phyloP scores from a whole-genome alignment of 2,329 filamentous ascomycete genomes.

The Fusarium bulbicola region DNA sequence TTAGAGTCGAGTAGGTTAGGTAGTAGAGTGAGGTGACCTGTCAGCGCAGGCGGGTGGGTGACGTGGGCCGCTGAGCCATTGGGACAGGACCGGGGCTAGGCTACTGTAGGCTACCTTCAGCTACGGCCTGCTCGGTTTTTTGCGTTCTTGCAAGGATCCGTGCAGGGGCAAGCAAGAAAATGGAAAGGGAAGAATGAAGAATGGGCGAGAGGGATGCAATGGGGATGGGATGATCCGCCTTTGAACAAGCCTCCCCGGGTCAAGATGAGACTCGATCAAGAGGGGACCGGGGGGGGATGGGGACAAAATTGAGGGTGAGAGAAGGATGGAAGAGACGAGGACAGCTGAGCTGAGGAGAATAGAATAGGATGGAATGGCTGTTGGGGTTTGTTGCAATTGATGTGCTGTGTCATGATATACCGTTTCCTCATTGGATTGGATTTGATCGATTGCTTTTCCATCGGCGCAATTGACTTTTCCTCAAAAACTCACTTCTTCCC shows the following conservation, averaged over 20 bases:
- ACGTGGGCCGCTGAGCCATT: conserved; percentile 41
- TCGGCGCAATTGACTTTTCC: conserved; percentile 1
- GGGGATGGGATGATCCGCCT: conserved; percentile 24
- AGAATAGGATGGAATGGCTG: background rate
- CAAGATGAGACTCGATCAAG: conserved; percentile 35
- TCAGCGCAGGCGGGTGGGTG: conserved; percentile 41
- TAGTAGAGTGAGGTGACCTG: conserved; percentile 24
- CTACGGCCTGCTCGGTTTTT: background rate
- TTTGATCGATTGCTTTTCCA: background rate
- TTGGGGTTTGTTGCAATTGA: background rate
- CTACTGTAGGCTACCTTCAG: background rate
- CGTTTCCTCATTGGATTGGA: conserved; percentile 3
- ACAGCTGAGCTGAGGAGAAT: background rate
- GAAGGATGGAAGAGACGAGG: background rate
- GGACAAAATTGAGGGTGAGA: conserved; percentile 19
- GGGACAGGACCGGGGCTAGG: conserved; percentile 3
- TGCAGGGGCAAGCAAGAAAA: conserved; percentile 23
- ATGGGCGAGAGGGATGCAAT: background rate
- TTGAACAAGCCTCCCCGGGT: conserved; percentile 26
- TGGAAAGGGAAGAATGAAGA: background rate
- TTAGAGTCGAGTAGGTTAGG: background rate
- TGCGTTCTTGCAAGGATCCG: conserved; percentile 21
- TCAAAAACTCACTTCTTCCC: background rate
- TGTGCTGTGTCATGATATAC: background rate
- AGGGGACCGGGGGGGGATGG: background rate